phyloP scores from a whole-genome alignment of 2,329 filamentous ascomycete species.

The Neophaeococcomyces mojaviensis region DNA sequence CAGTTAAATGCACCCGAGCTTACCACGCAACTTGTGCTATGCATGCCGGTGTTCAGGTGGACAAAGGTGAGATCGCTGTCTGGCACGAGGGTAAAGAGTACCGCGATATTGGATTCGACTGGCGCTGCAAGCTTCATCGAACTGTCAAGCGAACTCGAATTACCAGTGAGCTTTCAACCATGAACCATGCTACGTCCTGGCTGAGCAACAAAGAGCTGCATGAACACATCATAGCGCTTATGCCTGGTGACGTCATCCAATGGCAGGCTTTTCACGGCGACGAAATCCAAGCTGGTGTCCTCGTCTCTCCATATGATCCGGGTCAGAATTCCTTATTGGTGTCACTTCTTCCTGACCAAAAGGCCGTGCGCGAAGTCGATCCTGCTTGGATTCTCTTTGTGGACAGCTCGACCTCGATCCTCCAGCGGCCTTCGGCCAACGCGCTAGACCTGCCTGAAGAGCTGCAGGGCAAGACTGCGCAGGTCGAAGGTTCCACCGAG shows the following conservation, averaged over 20 bases:
- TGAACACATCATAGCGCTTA: constrained; percentile 60
- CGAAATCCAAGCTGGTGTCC: constrained; percentile 83
- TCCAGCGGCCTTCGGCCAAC: constrained; percentile 37
- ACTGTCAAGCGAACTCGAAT: constrained; percentile 74
- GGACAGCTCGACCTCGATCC: constrained; percentile 41
- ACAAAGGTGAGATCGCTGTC: constrained; percentile 75
- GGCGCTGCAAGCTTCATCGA: constrained; percentile 90
- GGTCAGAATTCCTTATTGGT: constrained; percentile 59
- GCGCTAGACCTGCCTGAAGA: constrained; percentile 41
- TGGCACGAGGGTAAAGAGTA: constrained; percentile 88
- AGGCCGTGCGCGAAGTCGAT: constrained; percentile 57
- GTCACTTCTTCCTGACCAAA: constrained; percentile 78
- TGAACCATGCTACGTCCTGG: constrained; percentile 21
- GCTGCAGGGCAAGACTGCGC: constrained; percentile 36
- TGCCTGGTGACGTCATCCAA: constrained; percentile 71
- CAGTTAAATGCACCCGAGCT: constrained; percentile 84
- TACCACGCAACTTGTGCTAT: constrained; percentile 95
- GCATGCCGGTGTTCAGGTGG: constrained; percentile 83
- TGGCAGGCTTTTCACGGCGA: constrained; percentile 65
- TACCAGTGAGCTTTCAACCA: constrained; percentile 60
- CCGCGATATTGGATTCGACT: constrained; percentile 82
- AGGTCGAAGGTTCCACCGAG: constrained; percentile 24
- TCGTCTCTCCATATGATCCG: constrained; percentile 74
- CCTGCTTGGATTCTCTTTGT: constrained; percentile 43
- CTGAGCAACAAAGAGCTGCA: constrained; percentile 29